These are phyloP conservation scores for Aphanocladium album DNA, from an alignment of 2,329 filamentous ascomycete species.

Conservation along the genomic window DNA sequence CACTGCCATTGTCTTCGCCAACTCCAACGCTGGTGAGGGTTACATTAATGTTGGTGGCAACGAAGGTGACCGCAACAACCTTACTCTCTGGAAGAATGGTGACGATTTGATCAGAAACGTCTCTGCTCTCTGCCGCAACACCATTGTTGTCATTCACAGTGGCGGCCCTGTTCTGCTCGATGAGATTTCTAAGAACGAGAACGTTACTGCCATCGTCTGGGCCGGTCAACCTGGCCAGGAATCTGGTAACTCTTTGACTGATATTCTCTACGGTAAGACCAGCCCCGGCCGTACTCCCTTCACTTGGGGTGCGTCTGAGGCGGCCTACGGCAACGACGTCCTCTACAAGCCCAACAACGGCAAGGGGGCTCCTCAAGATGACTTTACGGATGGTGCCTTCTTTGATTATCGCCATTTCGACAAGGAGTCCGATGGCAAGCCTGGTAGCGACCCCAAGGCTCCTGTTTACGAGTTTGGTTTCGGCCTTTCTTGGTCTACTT, in stretches of 20 bases:
- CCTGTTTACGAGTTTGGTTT: slow-evolving; percentile 79
- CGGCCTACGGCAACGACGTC: slow-evolving; percentile 66
- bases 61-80: slow-evolving; percentile 82
- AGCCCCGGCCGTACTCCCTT: slow-evolving; percentile 79
- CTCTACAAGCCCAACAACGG: slow-evolving; percentile 66
- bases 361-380: slow-evolving; percentile 58
- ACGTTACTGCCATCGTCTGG: slow-evolving; percentile 80
- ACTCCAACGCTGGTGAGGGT: slow-evolving; percentile 80
- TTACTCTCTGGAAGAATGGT: slow-evolving; percentile 82
- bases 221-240: slow-evolving; percentile 80
- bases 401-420: slow-evolving; percentile 71
- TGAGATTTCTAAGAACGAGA: slow-evolving; percentile 68
- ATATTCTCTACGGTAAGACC: slow-evolving; percentile 76
- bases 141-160: slow-evolving; percentile 86
- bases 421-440: slow-evolving; percentile 36
- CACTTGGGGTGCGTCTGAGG: slow-evolving; percentile 65
- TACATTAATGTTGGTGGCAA: slow-evolving; percentile 81
- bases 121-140: slow-evolving; percentile 74
- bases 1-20: slow-evolving; percentile 82
- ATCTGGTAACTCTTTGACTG: slow-evolving; percentile 71
- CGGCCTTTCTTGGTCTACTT: slow-evolving; percentile 76
- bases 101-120: slow-evolving; percentile 79
- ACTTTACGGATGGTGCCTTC: slow-evolving; percentile 73
- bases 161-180: slow-evolving; percentile 73
- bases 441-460: slow-evolving; percentile 39